Conservation (phyloP, 2,329 filamentous ascomycete species). For the Cercospora nicotianae region DNA sequence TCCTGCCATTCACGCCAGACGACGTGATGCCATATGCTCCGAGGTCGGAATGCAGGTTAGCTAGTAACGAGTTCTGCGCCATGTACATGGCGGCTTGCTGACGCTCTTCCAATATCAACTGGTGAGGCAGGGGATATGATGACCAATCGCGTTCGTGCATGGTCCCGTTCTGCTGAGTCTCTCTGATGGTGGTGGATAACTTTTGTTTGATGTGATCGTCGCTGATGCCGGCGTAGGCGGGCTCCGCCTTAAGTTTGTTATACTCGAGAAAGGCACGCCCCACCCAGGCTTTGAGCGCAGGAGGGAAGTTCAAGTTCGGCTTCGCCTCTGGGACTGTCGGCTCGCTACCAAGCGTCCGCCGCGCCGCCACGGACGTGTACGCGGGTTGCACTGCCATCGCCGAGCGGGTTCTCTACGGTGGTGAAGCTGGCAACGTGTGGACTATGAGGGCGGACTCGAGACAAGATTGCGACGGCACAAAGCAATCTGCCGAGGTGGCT, state of each 20-base stretch:
- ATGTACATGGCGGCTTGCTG: conserved; percentile 45
- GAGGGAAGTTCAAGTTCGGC: conserved; percentile 73
- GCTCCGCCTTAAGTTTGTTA: conserved; percentile 51
- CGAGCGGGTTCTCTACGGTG: not conserved
- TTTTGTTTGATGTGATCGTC: conserved; percentile 74
- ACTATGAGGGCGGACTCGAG: conserved; percentile 1
- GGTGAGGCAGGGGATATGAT: conserved; percentile 77
- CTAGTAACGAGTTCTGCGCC: conserved; percentile 28
- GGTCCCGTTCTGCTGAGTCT: conserved; percentile 68
- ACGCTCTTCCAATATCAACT: conserved; percentile 73
- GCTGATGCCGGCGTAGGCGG: conserved; percentile 45
- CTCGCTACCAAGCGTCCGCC: conserved; percentile 41
- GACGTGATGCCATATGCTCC: conserved; percentile 21
- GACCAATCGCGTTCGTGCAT: conserved; percentile 81
- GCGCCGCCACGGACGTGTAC: conserved; percentile 49
- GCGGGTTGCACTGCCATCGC: conserved; percentile 41
- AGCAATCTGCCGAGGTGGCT: conserved; percentile 9
- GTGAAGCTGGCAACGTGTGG: not conserved
- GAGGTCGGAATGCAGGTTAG: conserved; percentile 31
- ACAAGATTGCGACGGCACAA: conserved; percentile 7
- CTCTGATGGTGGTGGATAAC: conserved; percentile 80
- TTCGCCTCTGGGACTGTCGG: conserved; percentile 22
- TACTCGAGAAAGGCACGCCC: conserved; percentile 77
- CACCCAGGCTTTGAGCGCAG: conserved; percentile 83
- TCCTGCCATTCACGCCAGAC: conserved; percentile 55